phyloP scores from a whole-genome alignment of 148 eudicot species.

The Pouteria glomerata region DNA sequence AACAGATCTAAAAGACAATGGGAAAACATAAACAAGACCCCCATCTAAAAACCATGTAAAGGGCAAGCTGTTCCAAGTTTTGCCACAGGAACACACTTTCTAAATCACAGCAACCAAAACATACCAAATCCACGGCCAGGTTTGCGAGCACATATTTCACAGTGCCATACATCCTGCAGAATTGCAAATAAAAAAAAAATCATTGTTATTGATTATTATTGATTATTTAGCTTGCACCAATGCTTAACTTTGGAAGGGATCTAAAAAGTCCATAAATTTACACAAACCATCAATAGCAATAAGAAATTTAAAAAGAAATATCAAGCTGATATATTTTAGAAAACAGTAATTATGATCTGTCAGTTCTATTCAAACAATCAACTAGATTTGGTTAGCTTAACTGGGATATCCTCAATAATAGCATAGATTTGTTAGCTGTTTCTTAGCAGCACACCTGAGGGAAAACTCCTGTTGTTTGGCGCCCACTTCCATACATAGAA shows the following conservation, averaged over 20 bases:
- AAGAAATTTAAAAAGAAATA: slow-evolving; percentile 1
- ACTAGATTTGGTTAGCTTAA: background rate
- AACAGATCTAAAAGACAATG: too few species aligned
- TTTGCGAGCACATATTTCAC: slow-evolving; percentile 94
- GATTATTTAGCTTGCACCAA: background rate
- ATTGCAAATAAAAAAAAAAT: slow-evolving; percentile 9
- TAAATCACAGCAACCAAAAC: slow-evolving; percentile 22
- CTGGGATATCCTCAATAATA: background rate
- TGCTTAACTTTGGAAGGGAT: background rate
- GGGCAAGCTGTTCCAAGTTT: background rate
- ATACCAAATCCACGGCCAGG: slow-evolving; percentile 99
- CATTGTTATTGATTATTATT: too few species aligned
- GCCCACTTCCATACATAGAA: slow-evolving; percentile 95
- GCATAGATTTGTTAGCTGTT: slow-evolving; percentile 1
- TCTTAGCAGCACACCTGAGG: slow-evolving; percentile 62
- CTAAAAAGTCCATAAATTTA: background rate
- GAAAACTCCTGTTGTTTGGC: slow-evolving; percentile 88
- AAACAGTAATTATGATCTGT: background rate
- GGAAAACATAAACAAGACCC: background rate
- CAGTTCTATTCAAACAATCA: background rate
- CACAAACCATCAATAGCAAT: background rate
- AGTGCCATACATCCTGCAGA: slow-evolving; percentile 95
- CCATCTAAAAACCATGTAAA: background rate
- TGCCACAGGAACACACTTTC: background rate
- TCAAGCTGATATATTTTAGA: background rate